These are phyloP conservation scores for Neobulgaria alba DNA, from an alignment of 2,329 filamentous ascomycete species.

Conservation along the genomic window DNA sequence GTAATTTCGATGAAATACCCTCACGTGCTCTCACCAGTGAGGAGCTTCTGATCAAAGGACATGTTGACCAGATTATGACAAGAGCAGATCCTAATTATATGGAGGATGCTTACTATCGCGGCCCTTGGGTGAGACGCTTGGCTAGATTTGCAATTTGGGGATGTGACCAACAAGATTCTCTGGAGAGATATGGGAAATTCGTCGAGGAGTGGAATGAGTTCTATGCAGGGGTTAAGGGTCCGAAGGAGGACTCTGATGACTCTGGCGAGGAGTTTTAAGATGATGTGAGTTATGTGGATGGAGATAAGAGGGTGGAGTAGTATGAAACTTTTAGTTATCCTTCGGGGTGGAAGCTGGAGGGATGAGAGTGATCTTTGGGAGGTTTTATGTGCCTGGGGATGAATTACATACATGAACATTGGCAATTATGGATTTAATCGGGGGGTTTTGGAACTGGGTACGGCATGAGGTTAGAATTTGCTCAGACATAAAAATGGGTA, in stretches of 20 bases:
- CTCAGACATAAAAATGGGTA: too few relatives aligned
- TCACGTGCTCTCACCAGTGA: conserved; percentile 8
- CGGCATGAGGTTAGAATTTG: too few relatives aligned
- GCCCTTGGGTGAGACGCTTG: conserved; percentile 11
- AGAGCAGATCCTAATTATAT: conserved; percentile 4
- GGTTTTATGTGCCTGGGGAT: too few relatives aligned
- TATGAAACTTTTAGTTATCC: too few relatives aligned
- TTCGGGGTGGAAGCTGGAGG: too few relatives aligned
- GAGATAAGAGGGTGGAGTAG: not conserved
- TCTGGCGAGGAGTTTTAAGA: not conserved
- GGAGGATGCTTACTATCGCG: conserved; percentile 17
- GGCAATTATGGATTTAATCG: too few relatives aligned
- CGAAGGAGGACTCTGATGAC: not conserved
- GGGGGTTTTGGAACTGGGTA: too few relatives aligned
- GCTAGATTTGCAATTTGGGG: conserved; percentile 10
- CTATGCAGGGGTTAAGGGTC: conserved; percentile 1
- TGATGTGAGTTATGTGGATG: not conserved
- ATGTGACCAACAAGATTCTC: not conserved
- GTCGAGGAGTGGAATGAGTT: conserved; percentile 9
- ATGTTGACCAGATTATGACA: conserved; percentile 15
- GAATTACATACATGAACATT: too few relatives aligned
- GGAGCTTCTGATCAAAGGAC: conserved; percentile 15
- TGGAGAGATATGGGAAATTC: conserved; percentile 3
- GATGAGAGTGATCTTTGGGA: too few relatives aligned
- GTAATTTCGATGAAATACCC: conserved; percentile 5